A percentile compares a stretch with the other conserved stretches of the same genome.
phyloP scores from a whole-genome alignment of 2,329 filamentous ascomycete species.

The Dothiorella sarmentorum region DNA sequence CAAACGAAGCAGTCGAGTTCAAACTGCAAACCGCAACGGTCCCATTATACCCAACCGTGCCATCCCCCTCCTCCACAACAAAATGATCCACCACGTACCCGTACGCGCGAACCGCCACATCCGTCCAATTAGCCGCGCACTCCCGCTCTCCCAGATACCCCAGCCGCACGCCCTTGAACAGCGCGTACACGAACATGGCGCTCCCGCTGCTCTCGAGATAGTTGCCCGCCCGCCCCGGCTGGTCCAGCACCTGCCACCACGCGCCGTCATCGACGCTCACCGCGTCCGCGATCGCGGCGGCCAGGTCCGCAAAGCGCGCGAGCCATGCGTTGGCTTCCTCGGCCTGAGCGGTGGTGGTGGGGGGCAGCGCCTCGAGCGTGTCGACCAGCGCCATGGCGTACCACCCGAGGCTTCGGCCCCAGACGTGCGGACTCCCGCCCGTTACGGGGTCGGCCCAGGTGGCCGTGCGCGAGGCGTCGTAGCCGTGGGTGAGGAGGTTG shows the following conservation, averaged over 20 bases:
- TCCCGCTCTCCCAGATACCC: slow-evolving; percentile 28
- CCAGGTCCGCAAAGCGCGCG: slow-evolving; percentile 27
- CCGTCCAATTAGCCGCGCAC: slow-evolving; percentile 28
- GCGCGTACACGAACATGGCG: slow-evolving; percentile 46
- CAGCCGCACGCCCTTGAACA: slow-evolving; percentile 33
- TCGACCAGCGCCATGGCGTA: slow-evolving; percentile 45
- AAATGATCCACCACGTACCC: slow-evolving; percentile 44
- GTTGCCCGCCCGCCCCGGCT: slow-evolving; percentile 48
- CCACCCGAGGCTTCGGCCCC: slow-evolving; percentile 38
- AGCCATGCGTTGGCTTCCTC: slow-evolving; percentile 18
- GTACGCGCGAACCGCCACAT: slow-evolving; percentile 44
- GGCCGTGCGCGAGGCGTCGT: slow-evolving; percentile 32
- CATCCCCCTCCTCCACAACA: slow-evolving; percentile 42
- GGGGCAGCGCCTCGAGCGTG: slow-evolving; percentile 46
- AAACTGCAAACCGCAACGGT: slow-evolving; percentile 31
- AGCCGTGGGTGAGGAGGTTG: slow-evolving; percentile 35
- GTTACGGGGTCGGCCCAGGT: slow-evolving; percentile 36
- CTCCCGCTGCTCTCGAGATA: slow-evolving; percentile 60
- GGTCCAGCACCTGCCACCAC: slow-evolving; percentile 59
- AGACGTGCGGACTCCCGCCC: slow-evolving; percentile 35
- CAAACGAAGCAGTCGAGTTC: slow-evolving; percentile 26
- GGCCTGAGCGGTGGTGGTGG: slow-evolving; percentile 32
- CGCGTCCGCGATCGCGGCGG: slow-evolving; percentile 40
- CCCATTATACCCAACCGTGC: slow-evolving; percentile 31
- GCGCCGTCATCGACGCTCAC: slow-evolving; percentile 45